These are phyloP conservation scores for Pseudoturritis turrita DNA, from an alignment of 345 rosid genomes.

Conservation along the genomic window DNA sequence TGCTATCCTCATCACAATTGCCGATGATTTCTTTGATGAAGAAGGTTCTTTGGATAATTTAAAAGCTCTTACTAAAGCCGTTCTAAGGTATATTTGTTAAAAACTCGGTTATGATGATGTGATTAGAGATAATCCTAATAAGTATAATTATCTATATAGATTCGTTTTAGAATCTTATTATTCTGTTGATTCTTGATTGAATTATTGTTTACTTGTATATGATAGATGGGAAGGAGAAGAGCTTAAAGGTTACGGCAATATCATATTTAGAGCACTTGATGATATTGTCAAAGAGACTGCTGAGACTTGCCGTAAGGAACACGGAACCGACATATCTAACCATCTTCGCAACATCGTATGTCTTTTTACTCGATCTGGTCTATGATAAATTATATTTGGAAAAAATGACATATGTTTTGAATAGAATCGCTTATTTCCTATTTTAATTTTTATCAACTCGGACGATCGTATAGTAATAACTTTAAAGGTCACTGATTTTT, in stretches of 20 bases:
- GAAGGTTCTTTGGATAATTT: constrained; percentile 51
- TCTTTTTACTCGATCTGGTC: neutral
- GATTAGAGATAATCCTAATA: neutral
- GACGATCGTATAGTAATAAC: no score
- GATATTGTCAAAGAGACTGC: constrained; percentile 35
- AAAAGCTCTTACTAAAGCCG: constrained; percentile 40
- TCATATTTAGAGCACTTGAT: constrained; percentile 52
- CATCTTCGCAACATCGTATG: constrained; percentile 43
- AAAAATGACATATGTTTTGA: neutral
- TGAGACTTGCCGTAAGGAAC: constrained; percentile 17
- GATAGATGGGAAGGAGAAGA: constrained; percentile 55
- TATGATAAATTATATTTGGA: neutral
- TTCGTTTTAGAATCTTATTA: neutral
- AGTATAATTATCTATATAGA: neutral
- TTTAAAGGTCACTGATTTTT: neutral
- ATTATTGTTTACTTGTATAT: neutral
- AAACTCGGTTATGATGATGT: neutral
- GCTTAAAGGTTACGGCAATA: constrained; percentile 40
- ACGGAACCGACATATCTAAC: constrained; percentile 36
- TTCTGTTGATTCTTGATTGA: neutral
- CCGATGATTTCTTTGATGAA: constrained; percentile 64
- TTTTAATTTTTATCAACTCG: neutral
- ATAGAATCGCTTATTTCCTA: neutral
- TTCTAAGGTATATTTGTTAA: constrained; percentile 37
- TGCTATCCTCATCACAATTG: constrained; percentile 47